These are phyloP conservation scores for Pseudonectria foliicola DNA, from an alignment of 2,329 filamentous ascomycete genomes.

Conservation along the genomic window DNA sequence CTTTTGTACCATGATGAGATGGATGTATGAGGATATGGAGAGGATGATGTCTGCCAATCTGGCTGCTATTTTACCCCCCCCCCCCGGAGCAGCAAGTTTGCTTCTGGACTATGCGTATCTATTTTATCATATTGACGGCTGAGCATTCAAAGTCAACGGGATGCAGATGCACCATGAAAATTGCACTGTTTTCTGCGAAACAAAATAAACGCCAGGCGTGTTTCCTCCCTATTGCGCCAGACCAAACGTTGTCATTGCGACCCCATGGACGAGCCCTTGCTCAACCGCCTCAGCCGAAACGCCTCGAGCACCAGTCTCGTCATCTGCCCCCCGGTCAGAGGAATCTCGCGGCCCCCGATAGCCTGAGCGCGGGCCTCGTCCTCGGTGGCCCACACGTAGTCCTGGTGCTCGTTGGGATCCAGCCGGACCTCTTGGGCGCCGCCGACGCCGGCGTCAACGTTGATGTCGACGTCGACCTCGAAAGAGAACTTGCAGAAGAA, in stretches of 20 bases:
- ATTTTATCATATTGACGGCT: no score
- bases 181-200: no score
- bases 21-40: no score
- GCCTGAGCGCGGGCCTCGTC: slow-evolving; percentile 26
- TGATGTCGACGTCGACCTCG: slow-evolving; percentile 27
- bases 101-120: no score
- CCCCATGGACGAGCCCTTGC: not conserved
- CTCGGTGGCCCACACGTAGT: slow-evolving; percentile 32
- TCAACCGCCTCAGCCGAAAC: slow-evolving; percentile 20
- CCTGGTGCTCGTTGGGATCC: slow-evolving; percentile 35
- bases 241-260: not conserved
- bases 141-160: no score
- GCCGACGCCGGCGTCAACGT: no score
- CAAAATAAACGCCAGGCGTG: not conserved
- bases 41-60: no score
- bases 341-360: slow-evolving; percentile 22
- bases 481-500: slow-evolving; percentile 29
- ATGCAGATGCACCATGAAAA: no score
- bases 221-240: not conserved
- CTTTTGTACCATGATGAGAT: no score
- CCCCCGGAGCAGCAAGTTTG: no score
- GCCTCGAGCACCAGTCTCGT: slow-evolving; percentile 23
- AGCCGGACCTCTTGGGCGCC: no score
- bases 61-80: no score
- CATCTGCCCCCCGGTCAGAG: slow-evolving; percentile 24